Conservation (phyloP, 805 yeast species). For the Saccharomycopsis capsularis region DNA sequence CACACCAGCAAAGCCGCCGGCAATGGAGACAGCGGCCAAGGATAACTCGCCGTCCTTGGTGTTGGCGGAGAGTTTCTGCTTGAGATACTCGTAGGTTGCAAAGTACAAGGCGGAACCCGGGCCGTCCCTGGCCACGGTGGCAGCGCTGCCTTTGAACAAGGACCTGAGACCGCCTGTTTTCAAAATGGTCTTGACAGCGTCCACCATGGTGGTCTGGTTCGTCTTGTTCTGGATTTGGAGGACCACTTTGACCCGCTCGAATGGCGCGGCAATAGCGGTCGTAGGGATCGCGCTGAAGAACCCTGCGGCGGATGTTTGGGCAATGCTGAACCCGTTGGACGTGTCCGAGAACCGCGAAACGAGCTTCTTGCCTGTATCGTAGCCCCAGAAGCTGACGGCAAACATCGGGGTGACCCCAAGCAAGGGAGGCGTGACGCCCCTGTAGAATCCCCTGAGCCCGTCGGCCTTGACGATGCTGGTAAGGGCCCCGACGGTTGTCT, state of each 20-base stretch:
- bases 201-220: constrained; percentile 36
- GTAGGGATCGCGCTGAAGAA: constrained; percentile 92
- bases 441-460: constrained; percentile 75
- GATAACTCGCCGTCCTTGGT: constrained; percentile 46
- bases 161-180: constrained; percentile 77
- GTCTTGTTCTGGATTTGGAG: constrained; percentile 63
- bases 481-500: constrained; percentile 60
- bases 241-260: constrained; percentile 91
- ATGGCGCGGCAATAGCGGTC: constrained; percentile 94
- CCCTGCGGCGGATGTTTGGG: constrained; percentile 84
- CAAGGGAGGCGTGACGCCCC: constrained; percentile 92
- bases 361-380: constrained; percentile 81
- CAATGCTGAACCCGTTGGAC: constrained; percentile 43
- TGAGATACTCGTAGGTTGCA: constrained; percentile 85
- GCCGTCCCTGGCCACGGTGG: constrained; percentile 93
- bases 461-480: constrained; percentile 61
- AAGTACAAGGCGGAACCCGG: constrained; percentile 96
- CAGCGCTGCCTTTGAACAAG: constrained; percentile 82
- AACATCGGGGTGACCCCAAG: constrained; percentile 98
- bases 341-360: constrained; percentile 38
- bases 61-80: constrained; percentile 46
- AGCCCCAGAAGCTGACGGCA: constrained; percentile 98
- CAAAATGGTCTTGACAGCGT: constrained; percentile 61
- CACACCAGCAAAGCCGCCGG: constrained; percentile 96
- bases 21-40: constrained; percentile 67